Conservation (phyloP, 2,329 filamentous ascomycete genomes). For the Verruconis gallopava region DNA sequence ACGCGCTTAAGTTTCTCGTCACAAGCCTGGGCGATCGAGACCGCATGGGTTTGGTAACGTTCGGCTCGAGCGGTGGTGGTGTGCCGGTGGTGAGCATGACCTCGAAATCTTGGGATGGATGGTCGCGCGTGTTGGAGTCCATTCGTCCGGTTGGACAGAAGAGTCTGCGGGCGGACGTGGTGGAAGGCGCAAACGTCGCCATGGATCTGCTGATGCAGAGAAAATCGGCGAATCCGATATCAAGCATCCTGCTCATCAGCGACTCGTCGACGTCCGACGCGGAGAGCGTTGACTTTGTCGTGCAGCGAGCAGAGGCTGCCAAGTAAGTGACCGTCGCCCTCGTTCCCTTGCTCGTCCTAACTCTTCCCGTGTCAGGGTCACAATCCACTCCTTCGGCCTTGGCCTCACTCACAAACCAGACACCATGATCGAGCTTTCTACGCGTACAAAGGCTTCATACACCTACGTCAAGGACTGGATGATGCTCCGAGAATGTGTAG, state of each 20-base stretch:
- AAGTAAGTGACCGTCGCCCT: slow-evolving; percentile 49
- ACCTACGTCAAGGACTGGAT: slow-evolving; percentile 99
- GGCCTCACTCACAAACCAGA: slow-evolving; percentile 97
- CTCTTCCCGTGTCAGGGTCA: slow-evolving; percentile 47
- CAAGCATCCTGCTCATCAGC: slow-evolving; percentile 91
- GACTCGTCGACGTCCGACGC: slow-evolving; percentile 90
- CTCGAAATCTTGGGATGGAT: slow-evolving; percentile 84
- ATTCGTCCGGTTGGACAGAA: slow-evolving; percentile 94
- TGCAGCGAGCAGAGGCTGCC: slow-evolving; percentile 88
- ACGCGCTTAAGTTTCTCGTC: slow-evolving; percentile 86
- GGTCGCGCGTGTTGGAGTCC: slow-evolving; percentile 72
- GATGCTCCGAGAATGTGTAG: slow-evolving; percentile 95
- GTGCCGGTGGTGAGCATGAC: slow-evolving; percentile 98
- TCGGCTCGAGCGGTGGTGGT: slow-evolving; percentile 85
- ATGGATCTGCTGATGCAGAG: slow-evolving; percentile 99
- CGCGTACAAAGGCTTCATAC: slow-evolving; percentile 89
- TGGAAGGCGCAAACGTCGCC: slow-evolving; percentile 92
- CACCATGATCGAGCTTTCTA: slow-evolving; percentile 95
- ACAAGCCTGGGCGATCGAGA: slow-evolving; percentile 81
- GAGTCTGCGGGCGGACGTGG: slow-evolving; percentile 88
- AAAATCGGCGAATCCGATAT: slow-evolving; percentile 88
- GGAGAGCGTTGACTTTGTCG: slow-evolving; percentile 94
- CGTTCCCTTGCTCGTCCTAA: slow-evolving; percentile 7
- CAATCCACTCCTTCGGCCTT: slow-evolving; percentile 91
- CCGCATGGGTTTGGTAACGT: slow-evolving; percentile 93